Conservation (phyloP, 2,329 filamentous ascomycete species). For the Coniochaeta sp. region DNA sequence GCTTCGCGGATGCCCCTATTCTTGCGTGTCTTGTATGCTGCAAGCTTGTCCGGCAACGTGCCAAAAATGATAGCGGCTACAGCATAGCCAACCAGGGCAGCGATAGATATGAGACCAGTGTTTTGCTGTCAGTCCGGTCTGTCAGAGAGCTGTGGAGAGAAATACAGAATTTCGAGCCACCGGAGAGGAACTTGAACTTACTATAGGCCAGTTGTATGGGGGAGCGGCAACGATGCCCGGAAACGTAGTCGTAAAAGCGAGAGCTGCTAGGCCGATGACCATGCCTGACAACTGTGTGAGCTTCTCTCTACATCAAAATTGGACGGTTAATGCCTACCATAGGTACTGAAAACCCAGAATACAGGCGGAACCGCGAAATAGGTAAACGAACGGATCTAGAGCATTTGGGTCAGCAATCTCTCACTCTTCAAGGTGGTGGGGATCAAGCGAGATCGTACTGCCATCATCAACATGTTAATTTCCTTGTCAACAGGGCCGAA, state of each 20-base stretch:
- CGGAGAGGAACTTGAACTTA: slow-evolving; percentile 34
- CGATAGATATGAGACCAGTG: background rate
- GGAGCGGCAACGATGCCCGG: slow-evolving; percentile 34
- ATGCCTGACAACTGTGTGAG: slow-evolving; percentile 17
- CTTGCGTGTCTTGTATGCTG: slow-evolving; percentile 31
- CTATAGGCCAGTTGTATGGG: slow-evolving; percentile 37
- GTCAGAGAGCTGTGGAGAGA: background rate
- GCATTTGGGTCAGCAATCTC: background rate
- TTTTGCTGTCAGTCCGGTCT: background rate
- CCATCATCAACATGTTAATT: slow-evolving; percentile 35
- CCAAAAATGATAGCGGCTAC: slow-evolving; percentile 34
- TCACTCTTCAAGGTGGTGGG: background rate
- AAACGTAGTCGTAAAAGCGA: slow-evolving; percentile 42
- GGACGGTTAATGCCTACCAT: slow-evolving; percentile 19
- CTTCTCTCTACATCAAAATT: background rate
- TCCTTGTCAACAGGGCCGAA: slow-evolving; percentile 34
- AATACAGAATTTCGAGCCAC: slow-evolving; percentile 16
- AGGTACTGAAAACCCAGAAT: slow-evolving; percentile 41
- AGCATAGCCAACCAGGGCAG: slow-evolving; percentile 22
- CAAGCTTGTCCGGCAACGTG: slow-evolving; percentile 31
- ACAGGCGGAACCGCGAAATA: slow-evolving; percentile 41
- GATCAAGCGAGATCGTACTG: slow-evolving; percentile 15
- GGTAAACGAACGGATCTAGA: slow-evolving; percentile 28
- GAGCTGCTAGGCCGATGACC: slow-evolving; percentile 39
- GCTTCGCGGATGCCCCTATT: slow-evolving; percentile 40